Percentiles rank a stretch among this genome's conserved stretches.
Conservation (phyloP, 176 grass and related monocot genomes). For the Zea luxurians region DNA sequence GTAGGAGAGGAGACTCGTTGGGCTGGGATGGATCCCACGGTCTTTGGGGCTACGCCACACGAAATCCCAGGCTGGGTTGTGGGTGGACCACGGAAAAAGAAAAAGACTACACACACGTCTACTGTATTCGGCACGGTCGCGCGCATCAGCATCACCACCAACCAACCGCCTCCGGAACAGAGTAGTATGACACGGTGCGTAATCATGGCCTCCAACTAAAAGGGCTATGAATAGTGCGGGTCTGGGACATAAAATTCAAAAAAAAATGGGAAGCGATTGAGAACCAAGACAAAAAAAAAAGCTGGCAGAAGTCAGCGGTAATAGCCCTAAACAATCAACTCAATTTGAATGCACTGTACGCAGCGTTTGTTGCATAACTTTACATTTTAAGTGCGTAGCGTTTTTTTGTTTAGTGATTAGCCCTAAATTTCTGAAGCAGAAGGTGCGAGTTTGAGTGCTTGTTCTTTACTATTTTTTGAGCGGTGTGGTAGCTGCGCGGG, state of each 20-base stretch:
- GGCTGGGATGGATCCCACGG: constrained; percentile 32
- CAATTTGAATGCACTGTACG: background rate
- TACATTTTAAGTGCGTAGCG: too few species aligned
- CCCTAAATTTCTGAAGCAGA: too few species aligned
- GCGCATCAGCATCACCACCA: background rate
- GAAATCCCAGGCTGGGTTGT: background rate
- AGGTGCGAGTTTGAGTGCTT: too few species aligned
- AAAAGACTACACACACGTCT: background rate
- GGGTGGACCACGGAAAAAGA: background rate
- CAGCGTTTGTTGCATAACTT: too few species aligned
- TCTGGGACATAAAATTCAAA: too few species aligned
- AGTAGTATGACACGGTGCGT: too few species aligned
- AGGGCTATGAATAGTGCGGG: too few species aligned
- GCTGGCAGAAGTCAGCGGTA: background rate
- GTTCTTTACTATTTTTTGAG: too few species aligned
- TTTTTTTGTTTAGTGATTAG: too few species aligned
- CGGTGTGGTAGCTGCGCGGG: too few species aligned
- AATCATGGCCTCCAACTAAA: too few species aligned
- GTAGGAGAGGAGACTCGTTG: constrained; percentile 34
- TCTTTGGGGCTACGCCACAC: background rate
- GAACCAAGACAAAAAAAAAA: background rate
- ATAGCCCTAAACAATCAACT: background rate
- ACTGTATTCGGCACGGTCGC: background rate
- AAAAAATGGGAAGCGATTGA: background rate
- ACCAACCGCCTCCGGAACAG: too few species aligned